Percentiles rank a stretch among this genome's conserved stretches.
Evolutionary conservation across 2,329 filamentous ascomycete genomes (phyloP).

Genomic region (Beauveria asiatica): DNA sequence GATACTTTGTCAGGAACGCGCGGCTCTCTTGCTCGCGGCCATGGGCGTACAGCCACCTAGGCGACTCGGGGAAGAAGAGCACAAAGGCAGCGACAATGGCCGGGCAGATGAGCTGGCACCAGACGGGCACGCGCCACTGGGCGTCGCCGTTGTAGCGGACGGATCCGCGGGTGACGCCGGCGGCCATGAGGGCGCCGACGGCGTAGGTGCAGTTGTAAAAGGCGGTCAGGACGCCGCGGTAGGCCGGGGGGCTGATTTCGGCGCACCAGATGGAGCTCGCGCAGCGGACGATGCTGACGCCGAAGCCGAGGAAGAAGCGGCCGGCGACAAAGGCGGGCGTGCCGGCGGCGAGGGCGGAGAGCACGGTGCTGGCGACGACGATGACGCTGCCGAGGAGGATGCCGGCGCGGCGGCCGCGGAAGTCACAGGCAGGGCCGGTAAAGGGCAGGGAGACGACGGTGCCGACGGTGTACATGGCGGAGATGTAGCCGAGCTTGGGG

Average conservation of each 20-base stretch:
- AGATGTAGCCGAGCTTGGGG: slow-evolving; percentile 7
- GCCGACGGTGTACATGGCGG: slow-evolving; percentile 10
- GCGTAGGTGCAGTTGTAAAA: slow-evolving; percentile 33
- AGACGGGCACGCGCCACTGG: slow-evolving; percentile 25
- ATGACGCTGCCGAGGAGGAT: slow-evolving; percentile 6
- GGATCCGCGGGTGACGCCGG: slow-evolving; percentile 34
- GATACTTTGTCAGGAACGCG: slow-evolving; percentile 26
- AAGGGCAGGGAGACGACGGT: slow-evolving; percentile 16
- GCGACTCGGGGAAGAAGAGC: slow-evolving; percentile 33
- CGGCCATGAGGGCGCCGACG: slow-evolving; percentile 37
- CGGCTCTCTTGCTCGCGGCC: slow-evolving; percentile 28
- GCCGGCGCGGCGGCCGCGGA: slow-evolving; percentile 5
- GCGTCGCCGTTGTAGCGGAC: slow-evolving; percentile 20
- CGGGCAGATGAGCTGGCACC: slow-evolving; percentile 22
- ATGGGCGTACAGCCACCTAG: slow-evolving; percentile 32
- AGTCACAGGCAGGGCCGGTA: slow-evolving; percentile 20
- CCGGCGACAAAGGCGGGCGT: slow-evolving; percentile 42
- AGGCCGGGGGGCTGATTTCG: slow-evolving; percentile 34
- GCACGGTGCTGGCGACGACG: slow-evolving; percentile 28
- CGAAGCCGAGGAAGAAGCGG: slow-evolving; percentile 54
- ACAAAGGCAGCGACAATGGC: slow-evolving; percentile 7
- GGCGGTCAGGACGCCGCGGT: slow-evolving; percentile 29
- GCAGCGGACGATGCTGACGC: slow-evolving; percentile 25
- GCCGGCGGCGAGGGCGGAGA: slow-evolving; percentile 33
- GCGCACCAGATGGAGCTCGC: slow-evolving; percentile 32